These are phyloP conservation scores for Periconia digitata DNA, from an alignment of 2,329 filamentous ascomycete genomes.

Conservation along the genomic window DNA sequence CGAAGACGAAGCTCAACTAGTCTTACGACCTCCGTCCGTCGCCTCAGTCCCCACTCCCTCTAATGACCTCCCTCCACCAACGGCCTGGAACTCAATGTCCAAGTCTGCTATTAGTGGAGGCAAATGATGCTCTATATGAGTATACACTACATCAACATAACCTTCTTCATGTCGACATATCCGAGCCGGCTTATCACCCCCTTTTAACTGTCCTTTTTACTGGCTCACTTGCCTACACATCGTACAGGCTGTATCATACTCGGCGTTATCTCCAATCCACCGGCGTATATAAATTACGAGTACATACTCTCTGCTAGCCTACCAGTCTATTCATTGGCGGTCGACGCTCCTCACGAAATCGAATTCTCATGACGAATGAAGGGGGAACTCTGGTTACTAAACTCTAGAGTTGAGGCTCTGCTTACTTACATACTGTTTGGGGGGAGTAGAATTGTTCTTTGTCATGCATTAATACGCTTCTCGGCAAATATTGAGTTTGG, in stretches of 20 bases:
- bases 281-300: neutral
- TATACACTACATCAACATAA: neutral
- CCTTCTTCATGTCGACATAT: neutral
- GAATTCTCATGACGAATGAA: too few relatives aligned
- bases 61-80: neutral
- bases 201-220: neutral
- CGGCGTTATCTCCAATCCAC: neutral
- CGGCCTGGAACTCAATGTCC: neutral
- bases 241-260: neutral
- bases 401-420: too few relatives aligned
- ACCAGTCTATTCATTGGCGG: too few relatives aligned
- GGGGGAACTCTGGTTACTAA: too few relatives aligned
- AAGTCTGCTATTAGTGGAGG: neutral
- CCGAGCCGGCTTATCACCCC: neutral
- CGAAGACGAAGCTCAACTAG: constrained; percentile 36
- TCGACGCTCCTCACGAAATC: too few relatives aligned
- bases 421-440: too few relatives aligned
- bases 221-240: neutral
- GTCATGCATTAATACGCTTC: neutral
- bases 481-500: too few relatives aligned
- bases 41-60: constrained; percentile 25
- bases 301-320: too few relatives aligned
- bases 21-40: constrained; percentile 31
- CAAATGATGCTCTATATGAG: neutral
- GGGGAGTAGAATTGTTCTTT: too few relatives aligned